phyloP scores from a whole-genome alignment of 2,329 filamentous ascomycete genomes.

The Penicillium sclerotiorum region DNA sequence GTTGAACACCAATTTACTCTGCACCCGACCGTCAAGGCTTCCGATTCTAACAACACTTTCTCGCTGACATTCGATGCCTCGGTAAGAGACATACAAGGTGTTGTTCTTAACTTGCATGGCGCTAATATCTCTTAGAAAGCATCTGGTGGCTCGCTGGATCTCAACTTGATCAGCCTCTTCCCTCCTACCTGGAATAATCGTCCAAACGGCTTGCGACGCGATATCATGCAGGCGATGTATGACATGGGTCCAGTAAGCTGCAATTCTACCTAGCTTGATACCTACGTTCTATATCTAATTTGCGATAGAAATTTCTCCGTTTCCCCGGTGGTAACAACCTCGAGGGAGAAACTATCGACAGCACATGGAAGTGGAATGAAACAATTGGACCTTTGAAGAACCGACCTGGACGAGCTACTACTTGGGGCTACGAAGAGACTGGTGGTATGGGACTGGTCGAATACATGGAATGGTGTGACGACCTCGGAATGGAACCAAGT shows the following conservation, averaged over 20 bases:
- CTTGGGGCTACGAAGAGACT: constrained; percentile 51
- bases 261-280: neutral
- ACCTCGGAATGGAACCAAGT: constrained; percentile 47
- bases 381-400: constrained; percentile 53
- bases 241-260: constrained; percentile 26
- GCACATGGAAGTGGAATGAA: constrained; percentile 56
- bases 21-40: constrained; percentile 20
- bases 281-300: neutral
- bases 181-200: constrained; percentile 58
- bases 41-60: constrained; percentile 54
- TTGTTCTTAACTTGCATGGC: too few species aligned
- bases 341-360: constrained; percentile 42
- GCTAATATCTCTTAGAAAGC: constrained; percentile 27
- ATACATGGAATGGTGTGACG: constrained; percentile 53
- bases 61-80: constrained; percentile 53
- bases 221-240: constrained; percentile 49
- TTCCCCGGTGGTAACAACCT: constrained; percentile 58
- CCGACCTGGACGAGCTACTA: constrained; percentile 45
- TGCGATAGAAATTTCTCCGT: constrained; percentile 48
- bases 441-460: constrained; percentile 51
- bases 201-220: constrained; percentile 54
- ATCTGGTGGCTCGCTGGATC: constrained; percentile 47
- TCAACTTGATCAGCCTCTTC: constrained; percentile 58
- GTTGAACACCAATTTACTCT: constrained; percentile 45
- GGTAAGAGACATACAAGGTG: too few species aligned